Evolutionary conservation across 2,329 filamentous ascomycete species (phyloP).

Genomic region (Alternaria consortialis): DNA sequence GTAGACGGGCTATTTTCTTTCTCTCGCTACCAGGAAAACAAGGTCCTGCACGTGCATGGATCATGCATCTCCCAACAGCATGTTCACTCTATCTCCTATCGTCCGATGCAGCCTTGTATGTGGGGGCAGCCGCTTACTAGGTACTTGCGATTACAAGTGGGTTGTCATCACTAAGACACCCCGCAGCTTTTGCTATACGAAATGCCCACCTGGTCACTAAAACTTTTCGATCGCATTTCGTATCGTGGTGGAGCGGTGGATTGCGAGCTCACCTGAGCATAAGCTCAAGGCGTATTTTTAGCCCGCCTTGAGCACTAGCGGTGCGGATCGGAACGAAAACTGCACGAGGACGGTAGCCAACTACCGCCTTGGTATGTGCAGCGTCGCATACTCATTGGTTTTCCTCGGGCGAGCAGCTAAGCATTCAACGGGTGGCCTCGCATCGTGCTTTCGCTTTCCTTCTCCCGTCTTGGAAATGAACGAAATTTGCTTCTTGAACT

Average conservation of each 20-base stretch:
- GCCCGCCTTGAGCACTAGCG: neutral
- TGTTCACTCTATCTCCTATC: neutral
- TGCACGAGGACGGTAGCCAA: slow-evolving; percentile 1
- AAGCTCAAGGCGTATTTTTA: slow-evolving; percentile 1
- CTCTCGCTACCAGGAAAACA: slow-evolving; percentile 7
- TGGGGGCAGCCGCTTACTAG: neutral
- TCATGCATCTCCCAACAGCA: neutral
- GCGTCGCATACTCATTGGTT: neutral
- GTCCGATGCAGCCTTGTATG: neutral
- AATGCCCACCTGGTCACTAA: neutral
- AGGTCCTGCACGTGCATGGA: slow-evolving; percentile 1
- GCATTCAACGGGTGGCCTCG: slow-evolving; percentile 2
- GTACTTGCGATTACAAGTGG: neutral
- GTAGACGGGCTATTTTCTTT: neutral
- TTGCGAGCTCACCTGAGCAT: neutral
- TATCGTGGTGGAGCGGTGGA: neutral
- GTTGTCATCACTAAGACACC: neutral
- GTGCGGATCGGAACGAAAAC: slow-evolving; percentile 11
- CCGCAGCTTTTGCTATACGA: neutral
- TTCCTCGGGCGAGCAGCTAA: neutral
- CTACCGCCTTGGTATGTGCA: slow-evolving; percentile 1
- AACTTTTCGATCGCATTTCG: neutral
- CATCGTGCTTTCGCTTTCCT: neutral
- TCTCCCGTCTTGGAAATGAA: neutral
- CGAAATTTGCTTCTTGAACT: neutral